Evolutionary conservation across 495 filamentous ascomycete species (phyloP).

Genomic region (Pseudevernia furfuracea): DNA sequence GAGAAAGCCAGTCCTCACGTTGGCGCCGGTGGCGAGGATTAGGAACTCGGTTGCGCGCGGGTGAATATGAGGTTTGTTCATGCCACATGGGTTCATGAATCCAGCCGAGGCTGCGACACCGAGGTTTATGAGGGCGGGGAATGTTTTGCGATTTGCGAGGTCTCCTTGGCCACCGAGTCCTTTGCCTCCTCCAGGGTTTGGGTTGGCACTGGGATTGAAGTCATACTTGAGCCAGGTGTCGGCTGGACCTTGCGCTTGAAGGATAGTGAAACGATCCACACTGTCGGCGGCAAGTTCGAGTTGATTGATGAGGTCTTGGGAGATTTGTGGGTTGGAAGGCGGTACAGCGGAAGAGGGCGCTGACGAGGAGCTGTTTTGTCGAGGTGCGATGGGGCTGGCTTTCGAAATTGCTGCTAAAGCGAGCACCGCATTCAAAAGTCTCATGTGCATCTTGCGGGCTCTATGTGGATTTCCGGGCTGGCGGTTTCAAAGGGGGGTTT

Average conservation of each 20-base stretch:
- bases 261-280: slow-evolving; percentile 30
- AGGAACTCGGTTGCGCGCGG: slow-evolving; percentile 42
- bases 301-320: slow-evolving; percentile 14
- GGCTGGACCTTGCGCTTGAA: slow-evolving; percentile 21
- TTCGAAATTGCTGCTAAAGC: not conserved
- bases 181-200: slow-evolving; percentile 23
- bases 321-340: slow-evolving; percentile 9
- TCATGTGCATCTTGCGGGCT: not conserved
- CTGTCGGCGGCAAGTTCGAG: slow-evolving; percentile 19
- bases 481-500: no score
- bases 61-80: slow-evolving; percentile 45
- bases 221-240: slow-evolving; percentile 23
- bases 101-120: slow-evolving; percentile 36
- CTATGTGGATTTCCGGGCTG: no score
- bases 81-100: slow-evolving; percentile 37
- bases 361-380: not conserved
- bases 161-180: slow-evolving; percentile 27
- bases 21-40: slow-evolving; percentile 30
- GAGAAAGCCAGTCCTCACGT: slow-evolving; percentile 34
- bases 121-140: slow-evolving; percentile 38
- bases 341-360: not conserved
- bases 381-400: not conserved
- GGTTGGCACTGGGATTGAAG: slow-evolving; percentile 29
- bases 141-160: slow-evolving; percentile 34
- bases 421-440: not conserved